These are phyloP conservation scores for Fusarium anguioides DNA, from an alignment of 2,329 filamentous ascomycete genomes.

Conservation along the genomic window DNA sequence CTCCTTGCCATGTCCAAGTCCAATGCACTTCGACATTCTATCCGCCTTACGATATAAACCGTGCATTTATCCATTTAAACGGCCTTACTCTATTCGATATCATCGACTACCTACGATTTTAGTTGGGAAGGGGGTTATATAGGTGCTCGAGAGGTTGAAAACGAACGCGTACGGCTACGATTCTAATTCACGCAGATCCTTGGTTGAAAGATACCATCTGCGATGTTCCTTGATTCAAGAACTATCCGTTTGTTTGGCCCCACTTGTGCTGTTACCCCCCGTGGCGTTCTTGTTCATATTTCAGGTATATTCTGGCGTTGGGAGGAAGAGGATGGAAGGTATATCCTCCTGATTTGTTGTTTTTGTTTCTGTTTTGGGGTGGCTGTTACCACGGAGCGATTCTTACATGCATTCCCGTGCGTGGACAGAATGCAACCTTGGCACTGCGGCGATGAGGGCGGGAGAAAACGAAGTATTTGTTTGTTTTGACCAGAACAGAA, in stretches of 20 bases:
- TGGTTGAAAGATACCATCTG: conserved; percentile 3
- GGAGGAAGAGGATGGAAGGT: conserved; percentile 17
- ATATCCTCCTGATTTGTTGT: conserved; percentile 18
- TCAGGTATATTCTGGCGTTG: conserved; percentile 40
- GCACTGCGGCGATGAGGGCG: not conserved
- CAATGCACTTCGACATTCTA: conserved; percentile 13
- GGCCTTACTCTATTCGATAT: conserved; percentile 34
- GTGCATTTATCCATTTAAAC: conserved; percentile 32
- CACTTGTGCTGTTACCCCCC: conserved; percentile 6
- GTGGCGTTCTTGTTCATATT: conserved; percentile 38
- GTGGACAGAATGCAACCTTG: conserved; percentile 10
- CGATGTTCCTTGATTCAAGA: not conserved
- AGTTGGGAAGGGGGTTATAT: not conserved
- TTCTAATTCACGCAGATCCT: not conserved
- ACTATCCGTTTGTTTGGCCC: not conserved
- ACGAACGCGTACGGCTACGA: not conserved
- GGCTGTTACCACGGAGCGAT: conserved; percentile 1
- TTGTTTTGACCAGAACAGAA: conserved; percentile 19
- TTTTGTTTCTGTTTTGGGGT: conserved; percentile 10
- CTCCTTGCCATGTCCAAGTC: conserved; percentile 21
- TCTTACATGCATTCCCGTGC: not conserved
- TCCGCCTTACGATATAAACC: conserved; percentile 37
- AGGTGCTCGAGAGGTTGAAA: not conserved
- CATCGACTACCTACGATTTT: conserved; percentile 25
- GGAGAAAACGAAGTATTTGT: conserved; percentile 5